phyloP scores from a whole-genome alignment of 2,329 filamentous ascomycete genomes.

The Phyllosticta citribraziliensis region DNA sequence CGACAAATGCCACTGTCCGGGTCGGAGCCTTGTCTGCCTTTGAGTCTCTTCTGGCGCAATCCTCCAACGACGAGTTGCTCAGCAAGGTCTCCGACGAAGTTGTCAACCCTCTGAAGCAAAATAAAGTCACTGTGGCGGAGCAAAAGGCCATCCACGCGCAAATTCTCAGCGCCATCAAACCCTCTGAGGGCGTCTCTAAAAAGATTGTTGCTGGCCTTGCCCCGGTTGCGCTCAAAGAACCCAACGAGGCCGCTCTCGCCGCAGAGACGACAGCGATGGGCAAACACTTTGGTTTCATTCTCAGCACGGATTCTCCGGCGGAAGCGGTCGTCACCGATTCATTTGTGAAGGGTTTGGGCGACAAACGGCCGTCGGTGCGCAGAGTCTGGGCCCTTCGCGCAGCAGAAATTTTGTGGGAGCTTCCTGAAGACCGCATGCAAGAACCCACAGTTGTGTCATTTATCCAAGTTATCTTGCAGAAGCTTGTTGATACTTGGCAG shows the following conservation, averaged over 20 bases:
- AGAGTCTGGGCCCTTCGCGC: constrained; percentile 71
- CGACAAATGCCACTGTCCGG: constrained; percentile 70
- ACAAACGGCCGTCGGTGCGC: constrained; percentile 72
- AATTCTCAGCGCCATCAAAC: constrained; percentile 58
- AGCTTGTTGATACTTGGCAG: constrained; percentile 60
- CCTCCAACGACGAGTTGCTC: constrained; percentile 48
- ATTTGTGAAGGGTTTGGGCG: constrained; percentile 69
- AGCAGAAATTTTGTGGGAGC: constrained; percentile 58
- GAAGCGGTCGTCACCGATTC: constrained; percentile 59
- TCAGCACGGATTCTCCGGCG: constrained; percentile 52
- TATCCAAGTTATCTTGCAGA: constrained; percentile 41
- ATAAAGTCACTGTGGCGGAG: constrained; percentile 76
- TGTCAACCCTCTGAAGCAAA: constrained; percentile 65
- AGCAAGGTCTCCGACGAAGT: constrained; percentile 69
- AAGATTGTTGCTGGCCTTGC: constrained; percentile 60
- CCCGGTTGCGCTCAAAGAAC: constrained; percentile 66
- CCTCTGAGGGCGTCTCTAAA: constrained; percentile 51
- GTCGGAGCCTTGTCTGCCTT: constrained; percentile 69
- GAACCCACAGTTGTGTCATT: constrained; percentile 38
- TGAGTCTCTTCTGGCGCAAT: constrained; percentile 54
- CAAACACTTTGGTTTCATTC: constrained; percentile 51
- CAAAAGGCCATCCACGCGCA: constrained; percentile 76
- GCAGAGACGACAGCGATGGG: constrained; percentile 66
- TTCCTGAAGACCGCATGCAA: constrained; percentile 39
- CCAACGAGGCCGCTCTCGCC: constrained; percentile 72